Evolutionary conservation across 805 yeast genomes (phyloP).

Genomic region (Candida manassasensis): DNA sequence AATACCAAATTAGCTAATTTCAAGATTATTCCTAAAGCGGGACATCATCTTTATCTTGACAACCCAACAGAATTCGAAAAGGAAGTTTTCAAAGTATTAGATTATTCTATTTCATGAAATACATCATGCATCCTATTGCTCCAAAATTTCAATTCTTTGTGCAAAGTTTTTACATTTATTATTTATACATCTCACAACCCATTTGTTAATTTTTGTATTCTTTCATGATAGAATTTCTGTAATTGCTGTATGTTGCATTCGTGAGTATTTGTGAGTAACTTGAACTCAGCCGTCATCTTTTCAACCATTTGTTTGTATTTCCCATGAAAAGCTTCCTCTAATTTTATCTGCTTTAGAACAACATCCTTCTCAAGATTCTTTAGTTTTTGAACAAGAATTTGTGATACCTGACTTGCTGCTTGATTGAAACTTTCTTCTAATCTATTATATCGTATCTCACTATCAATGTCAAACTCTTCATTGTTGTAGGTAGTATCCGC

Average conservation of each 20-base stretch:
- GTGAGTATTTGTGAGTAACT: not conserved
- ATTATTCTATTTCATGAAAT: not conserved
- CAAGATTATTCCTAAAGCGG: conserved; percentile 38
- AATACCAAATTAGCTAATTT: conserved; percentile 26
- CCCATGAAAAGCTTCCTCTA: not conserved
- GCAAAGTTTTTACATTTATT: no score
- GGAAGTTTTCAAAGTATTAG: conserved; percentile 30
- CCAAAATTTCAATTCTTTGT: conserved; percentile 2
- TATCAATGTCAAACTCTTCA: not conserved
- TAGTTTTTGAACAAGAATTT: not conserved
- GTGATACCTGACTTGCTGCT: not conserved
- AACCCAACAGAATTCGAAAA: conserved; percentile 37
- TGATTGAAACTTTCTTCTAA: conserved; percentile 2
- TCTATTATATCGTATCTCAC: not conserved
- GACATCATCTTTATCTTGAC: conserved; percentile 54
- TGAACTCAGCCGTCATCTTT: not conserved
- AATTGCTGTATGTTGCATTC: not conserved
- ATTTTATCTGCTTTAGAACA: not conserved
- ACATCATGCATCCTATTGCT: not conserved
- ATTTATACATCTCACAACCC: no score
- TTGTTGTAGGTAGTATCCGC: not conserved
- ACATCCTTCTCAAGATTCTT: not conserved
- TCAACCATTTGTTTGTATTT: conserved; percentile 1
- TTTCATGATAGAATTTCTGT: conserved; percentile 1
- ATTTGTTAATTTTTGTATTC: not conserved